Base-by-base conservation (phyloP, 768 basidiomycete species). In the Dictyophora rubrovolvata region DNA sequence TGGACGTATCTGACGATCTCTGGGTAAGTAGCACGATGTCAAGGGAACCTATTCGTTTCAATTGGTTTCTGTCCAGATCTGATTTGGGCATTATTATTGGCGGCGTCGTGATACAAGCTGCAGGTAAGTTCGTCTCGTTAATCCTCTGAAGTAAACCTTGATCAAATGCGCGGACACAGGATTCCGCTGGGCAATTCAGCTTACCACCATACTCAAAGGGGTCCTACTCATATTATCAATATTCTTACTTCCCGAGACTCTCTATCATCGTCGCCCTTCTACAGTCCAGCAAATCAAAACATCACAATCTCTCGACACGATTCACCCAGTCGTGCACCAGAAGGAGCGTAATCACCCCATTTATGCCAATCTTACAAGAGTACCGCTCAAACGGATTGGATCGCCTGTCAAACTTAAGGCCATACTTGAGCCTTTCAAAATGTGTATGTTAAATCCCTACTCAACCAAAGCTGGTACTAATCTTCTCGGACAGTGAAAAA, bases 21-120 rank as follows among this genome's bases (percentile, higher is more conserved):
- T 63, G 4, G 36, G 62, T 62, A 37, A 55, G 48, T 17, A 62
- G n/a, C 36, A 28, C 28, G 28, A 28, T 28, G 28, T 28, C 7
- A 28, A 28, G 7, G 28, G 7, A 7, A 28, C 28, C 7, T 3
- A 7, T 62, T 63, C 51, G 54, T 61, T 34, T 58, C 46, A 16
- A 59, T 60, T n/a, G 52, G 56, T 35, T 47, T 62, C 54, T 57
- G 60, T n/a, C 42, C 62, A 34, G 55, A 62, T 55, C 36, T 57
- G 60, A 55, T 56, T 8, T 51, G 21, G 50, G 14, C 11, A 14
- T 20, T 2, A 16, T 51, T 18, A 12, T 51, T 51, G 50, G 50
- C 4, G 50, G 50, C 12, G 21, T 22, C 50, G 8, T 51, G 20
- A 34, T 22, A 22, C 50, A 51, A 51, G 50, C 4, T 14, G 12